phyloP scores from a whole-genome alignment of 768 basidiomycete species.

The Suillus subaureus region DNA sequence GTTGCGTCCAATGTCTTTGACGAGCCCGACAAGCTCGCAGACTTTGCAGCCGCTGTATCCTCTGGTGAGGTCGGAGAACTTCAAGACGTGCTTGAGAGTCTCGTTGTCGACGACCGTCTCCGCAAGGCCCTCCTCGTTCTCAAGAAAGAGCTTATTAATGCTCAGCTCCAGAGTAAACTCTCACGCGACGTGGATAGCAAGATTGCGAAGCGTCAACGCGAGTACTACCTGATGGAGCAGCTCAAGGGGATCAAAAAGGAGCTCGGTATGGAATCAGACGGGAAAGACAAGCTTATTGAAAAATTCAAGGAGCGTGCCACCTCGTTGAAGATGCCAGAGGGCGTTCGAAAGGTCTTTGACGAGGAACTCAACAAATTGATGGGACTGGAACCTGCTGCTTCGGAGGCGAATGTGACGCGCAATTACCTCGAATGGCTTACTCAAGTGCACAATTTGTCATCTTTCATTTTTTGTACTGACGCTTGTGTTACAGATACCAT shows the following conservation, averaged over 20 bases:
- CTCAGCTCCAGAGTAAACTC: slow-evolving; percentile 91
- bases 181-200: slow-evolving; percentile 91
- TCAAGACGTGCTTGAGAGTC: slow-evolving; percentile 89
- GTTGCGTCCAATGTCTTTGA: slow-evolving; percentile 93
- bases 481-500: slow-evolving; percentile 67
- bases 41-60: slow-evolving; percentile 95
- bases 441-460: slow-evolving; percentile 47
- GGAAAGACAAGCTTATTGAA: slow-evolving; percentile 92
- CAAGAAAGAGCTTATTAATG: slow-evolving; percentile 98
- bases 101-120: slow-evolving; percentile 84
- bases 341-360: slow-evolving; percentile 91
- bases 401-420: slow-evolving; percentile 91
- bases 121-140: slow-evolving; percentile 89
- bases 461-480: slow-evolving; percentile 6
- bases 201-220: slow-evolving; percentile 91
- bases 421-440: slow-evolving; percentile 96
- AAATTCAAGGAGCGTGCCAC: slow-evolving; percentile 88
- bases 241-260: slow-evolving; percentile 96
- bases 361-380: slow-evolving; percentile 92
- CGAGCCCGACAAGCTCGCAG: slow-evolving; percentile 95
- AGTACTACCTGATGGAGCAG: slow-evolving; percentile 97
- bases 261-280: slow-evolving; percentile 92
- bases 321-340: slow-evolving; percentile 83
- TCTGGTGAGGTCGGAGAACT: slow-evolving; percentile 91
- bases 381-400: slow-evolving; percentile 87